Conservation (phyloP, 2,329 filamentous ascomycete species). For the Aspergillus sojae region DNA sequence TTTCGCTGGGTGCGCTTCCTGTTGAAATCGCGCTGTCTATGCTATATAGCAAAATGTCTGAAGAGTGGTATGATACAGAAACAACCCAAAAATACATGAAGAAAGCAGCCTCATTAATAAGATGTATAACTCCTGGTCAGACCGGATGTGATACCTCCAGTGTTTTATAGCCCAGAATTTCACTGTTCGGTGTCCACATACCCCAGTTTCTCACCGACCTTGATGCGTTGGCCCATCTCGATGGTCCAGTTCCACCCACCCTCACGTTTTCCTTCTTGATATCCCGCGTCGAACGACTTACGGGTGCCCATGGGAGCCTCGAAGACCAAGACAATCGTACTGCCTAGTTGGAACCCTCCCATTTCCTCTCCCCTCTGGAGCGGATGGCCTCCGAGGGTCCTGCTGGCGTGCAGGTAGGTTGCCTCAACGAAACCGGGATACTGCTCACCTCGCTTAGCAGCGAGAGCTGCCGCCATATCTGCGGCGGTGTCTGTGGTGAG, state of each 20-base stretch:
- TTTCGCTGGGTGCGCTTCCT: not conserved
- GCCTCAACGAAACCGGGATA: constrained; percentile 94
- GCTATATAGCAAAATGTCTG: not conserved
- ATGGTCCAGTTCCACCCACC: constrained; percentile 85
- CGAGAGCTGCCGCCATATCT: constrained; percentile 80
- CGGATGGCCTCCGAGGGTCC: constrained; percentile 78
- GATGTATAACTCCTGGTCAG: not conserved
- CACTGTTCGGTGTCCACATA: constrained; percentile 55
- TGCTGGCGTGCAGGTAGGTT: constrained; percentile 77
- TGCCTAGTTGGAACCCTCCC: constrained; percentile 95
- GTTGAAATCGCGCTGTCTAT: constrained; percentile 3
- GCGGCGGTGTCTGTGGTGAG: constrained; percentile 90
- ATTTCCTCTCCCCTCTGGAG: constrained; percentile 90
- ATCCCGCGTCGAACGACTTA: constrained; percentile 63
- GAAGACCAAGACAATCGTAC: constrained; percentile 93
- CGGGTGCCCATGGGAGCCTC: constrained; percentile 75
- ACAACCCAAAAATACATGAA: constrained; percentile 1
- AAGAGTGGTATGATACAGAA: constrained; percentile 17
- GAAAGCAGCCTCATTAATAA: not conserved
- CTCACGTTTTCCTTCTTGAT: constrained; percentile 58
- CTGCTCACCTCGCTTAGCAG: constrained; percentile 72
- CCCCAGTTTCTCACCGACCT: constrained; percentile 85
- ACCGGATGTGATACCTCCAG: not conserved
- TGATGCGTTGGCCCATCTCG: constrained; percentile 82
- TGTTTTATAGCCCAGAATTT: not conserved